A percentile compares a stretch with the other conserved stretches of the same genome.
Conservation (phyloP, 1,284 basidiomycete genomes). For the Somion occarium region DNA sequence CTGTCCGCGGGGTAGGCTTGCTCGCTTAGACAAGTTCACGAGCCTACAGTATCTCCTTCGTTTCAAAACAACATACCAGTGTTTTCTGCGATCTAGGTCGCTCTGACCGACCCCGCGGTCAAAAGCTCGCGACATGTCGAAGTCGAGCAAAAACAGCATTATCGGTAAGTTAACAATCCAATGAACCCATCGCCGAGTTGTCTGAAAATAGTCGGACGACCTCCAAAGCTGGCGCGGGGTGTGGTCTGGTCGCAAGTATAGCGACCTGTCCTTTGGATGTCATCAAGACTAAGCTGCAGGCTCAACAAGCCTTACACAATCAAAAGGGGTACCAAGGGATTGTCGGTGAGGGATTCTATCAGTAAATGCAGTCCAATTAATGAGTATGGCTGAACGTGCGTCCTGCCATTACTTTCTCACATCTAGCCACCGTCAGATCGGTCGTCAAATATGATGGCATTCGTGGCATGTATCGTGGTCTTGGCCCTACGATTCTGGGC, state of each 20-base stretch:
- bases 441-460: conserved; percentile 77
- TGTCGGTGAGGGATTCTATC: conserved; percentile 45
- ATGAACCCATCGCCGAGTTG: conserved; percentile 1
- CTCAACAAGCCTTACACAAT: conserved; percentile 68
- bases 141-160: conserved; percentile 65
- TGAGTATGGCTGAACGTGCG: conserved; percentile 22
- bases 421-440: conserved; percentile 62
- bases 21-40: not conserved
- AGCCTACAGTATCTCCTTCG: not conserved
- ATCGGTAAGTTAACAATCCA: conserved; percentile 42
- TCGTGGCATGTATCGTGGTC: conserved; percentile 86
- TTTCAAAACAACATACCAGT: not conserved
- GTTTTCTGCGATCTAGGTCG: not conserved
- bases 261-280: conserved; percentile 98
- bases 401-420: conserved; percentile 8
- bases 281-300: conserved; percentile 95
- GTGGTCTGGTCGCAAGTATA: conserved; percentile 88
- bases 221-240: conserved; percentile 69
- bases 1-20: not conserved
- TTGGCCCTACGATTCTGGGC: conserved; percentile 92
- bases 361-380: conserved; percentile 10
- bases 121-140: not conserved
- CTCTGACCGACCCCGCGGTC: not conserved
- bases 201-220: conserved; percentile 1
- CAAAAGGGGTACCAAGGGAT: conserved; percentile 75